Evolutionary conservation across 192 early-diverging fungal genomes (phyloP), one percentile per base, ranked within the genome.

Genomic region (Podila epicladia): DNA sequence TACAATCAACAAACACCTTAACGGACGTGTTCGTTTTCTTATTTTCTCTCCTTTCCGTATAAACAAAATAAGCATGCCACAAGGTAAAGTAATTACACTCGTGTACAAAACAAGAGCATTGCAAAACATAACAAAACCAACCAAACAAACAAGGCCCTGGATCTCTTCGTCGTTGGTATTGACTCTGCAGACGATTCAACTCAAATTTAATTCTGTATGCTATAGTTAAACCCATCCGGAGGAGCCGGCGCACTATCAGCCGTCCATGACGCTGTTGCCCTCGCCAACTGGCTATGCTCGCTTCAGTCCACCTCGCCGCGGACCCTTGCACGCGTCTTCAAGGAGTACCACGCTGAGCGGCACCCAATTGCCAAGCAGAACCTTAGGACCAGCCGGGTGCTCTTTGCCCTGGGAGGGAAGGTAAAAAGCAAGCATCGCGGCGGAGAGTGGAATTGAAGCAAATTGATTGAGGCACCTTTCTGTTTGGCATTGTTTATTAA

Each of bases 61-160:
- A n/a, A 55, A 9, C 53, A 55, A 55, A n/a, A 19, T n/a, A n/a
- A 55, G 53, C 53, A 55, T 55, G 53, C 53, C 53, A 55, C 53
- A 55, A 55, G 53, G 53, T 55, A 26, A 24, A 26, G 53, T n/a
- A 5, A 8, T 37, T 37, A 9, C 3, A 37, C 9, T 9, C 9
- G 11, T 45, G 12, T 45, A 45, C 15, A 45, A 24, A 55, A 24
- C 5, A 55, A 55, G 53, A 11, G 9, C 24, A 24, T 0, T 5
- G 24, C 53, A 55, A 55, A 9, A n/a, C 53, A 24, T 7, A 37
- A 37, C 35, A 37, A 24, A 26, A n/a, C 53, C 9, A 37, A 37
- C 6, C 51, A 24, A 24, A 26, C 24, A 26, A 19, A 22, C 53
- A 55, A 24, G 8, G 19, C 50, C 50, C 53, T 55, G 12, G 53